Conservation (phyloP, 352 stramenopile genomes). For the Aphanomyces astaci region DNA sequence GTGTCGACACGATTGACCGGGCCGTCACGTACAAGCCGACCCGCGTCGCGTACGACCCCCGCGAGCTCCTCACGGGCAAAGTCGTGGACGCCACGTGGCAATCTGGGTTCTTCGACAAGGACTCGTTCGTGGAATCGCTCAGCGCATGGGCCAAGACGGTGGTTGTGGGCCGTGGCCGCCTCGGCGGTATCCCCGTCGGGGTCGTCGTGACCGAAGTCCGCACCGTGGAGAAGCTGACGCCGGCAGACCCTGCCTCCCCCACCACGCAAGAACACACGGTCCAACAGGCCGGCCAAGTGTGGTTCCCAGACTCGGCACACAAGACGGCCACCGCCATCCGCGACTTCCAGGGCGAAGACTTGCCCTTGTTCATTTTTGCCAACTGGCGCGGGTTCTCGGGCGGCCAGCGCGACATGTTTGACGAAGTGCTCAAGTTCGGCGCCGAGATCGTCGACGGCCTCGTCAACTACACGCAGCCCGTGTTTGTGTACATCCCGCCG, state of each 20-base stretch:
- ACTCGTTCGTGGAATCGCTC: conserved; percentile 97
- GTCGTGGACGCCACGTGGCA: conserved; percentile 69
- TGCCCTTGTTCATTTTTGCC: conserved; percentile 99
- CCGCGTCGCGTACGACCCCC: conserved; percentile 95
- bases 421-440: conserved; percentile 99
- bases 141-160: conserved; percentile 99
- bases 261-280: conserved; percentile 95
- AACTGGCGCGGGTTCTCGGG: conserved; percentile 99
- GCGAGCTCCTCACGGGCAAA: conserved; percentile 86
- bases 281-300: conserved; percentile 98
- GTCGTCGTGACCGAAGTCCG: conserved; percentile 98
- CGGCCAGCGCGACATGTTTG: conserved; percentile 99
- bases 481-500: conserved; percentile 99
- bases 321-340: conserved; percentile 99
- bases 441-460: conserved; percentile 99
- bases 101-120: conserved; percentile 96
- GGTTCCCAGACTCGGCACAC: conserved; percentile 99
- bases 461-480: conserved; percentile 97
- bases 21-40: conserved; percentile 87
- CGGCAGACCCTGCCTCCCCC: conserved; percentile 96
- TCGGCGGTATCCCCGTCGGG: conserved; percentile 98
- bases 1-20: conserved; percentile 80
- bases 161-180: conserved; percentile 93
- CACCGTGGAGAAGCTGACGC: conserved; percentile 94
- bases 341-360: conserved; percentile 98